Percentiles rank a stretch among this genome's conserved stretches.
phyloP scores from a whole-genome alignment of 139 green algal species.

The Haematococcus lacustris region DNA sequence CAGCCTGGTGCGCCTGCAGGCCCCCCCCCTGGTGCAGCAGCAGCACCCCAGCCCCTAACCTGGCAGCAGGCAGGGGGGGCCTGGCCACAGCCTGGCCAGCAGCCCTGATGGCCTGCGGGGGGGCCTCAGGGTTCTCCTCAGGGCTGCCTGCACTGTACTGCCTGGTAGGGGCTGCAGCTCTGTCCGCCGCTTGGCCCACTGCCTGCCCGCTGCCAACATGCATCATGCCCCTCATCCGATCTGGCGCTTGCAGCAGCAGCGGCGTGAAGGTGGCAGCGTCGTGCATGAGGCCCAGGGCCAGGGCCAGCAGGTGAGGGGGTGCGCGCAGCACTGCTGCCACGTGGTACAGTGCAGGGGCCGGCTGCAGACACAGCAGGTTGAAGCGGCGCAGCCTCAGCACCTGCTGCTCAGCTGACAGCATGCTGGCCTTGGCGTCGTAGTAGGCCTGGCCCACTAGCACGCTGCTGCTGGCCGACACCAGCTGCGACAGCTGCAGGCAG shows the following conservation, averaged over 20 bases:
- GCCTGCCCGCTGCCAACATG: background rate
- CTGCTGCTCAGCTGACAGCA: conserved; percentile 4
- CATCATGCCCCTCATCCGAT: background rate
- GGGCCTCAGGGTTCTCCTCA: no score
- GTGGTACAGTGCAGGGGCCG: background rate
- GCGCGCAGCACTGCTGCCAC: background rate
- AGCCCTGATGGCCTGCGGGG: no score
- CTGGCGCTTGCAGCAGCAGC: background rate
- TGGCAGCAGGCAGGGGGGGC: background rate
- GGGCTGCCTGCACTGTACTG: no score
- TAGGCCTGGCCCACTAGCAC: conserved; percentile 1
- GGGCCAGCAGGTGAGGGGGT: background rate
- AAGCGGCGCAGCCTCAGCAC: conserved; percentile 4
- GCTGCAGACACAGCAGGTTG: background rate
- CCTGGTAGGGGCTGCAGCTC: no score
- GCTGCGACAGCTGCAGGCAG: background rate
- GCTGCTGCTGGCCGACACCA: background rate
- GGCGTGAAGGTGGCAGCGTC: background rate
- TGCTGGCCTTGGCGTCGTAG: background rate
- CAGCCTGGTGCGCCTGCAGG: background rate
- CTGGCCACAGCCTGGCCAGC: no score
- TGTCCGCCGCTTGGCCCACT: background rate
- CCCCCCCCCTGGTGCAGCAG: background rate
- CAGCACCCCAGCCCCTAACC: background rate
- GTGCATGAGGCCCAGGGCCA: background rate